A percentile compares a stretch with the other conserved stretches of the same genome.
phyloP scores from a whole-genome alignment of 345 rosid genomes.

The Linum usitatissimum region DNA sequence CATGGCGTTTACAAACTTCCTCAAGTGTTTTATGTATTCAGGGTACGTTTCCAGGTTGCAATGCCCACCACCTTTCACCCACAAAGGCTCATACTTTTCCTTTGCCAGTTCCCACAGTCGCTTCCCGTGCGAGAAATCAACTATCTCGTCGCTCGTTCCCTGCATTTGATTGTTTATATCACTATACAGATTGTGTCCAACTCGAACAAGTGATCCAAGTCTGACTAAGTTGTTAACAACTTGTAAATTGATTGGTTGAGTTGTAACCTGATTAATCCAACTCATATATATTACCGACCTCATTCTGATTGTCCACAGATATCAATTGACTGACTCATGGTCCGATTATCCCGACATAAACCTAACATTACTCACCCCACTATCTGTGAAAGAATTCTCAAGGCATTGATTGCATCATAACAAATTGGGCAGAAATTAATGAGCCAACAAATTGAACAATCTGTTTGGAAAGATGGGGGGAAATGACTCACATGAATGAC shows the following conservation, averaged over 20 bases:
- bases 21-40: slow-evolving; percentile 75
- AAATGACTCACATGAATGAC: slow-evolving; percentile 80
- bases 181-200: too few relatives aligned
- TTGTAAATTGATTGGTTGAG: not conserved
- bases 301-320: too few relatives aligned
- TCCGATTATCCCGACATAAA: too few relatives aligned
- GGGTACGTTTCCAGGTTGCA: slow-evolving; percentile 95
- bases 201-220: too few relatives aligned
- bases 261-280: too few relatives aligned
- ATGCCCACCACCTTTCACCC: slow-evolving; percentile 99
- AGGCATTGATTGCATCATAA: not conserved
- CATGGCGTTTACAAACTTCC: slow-evolving; percentile 75
- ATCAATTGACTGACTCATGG: too few relatives aligned
- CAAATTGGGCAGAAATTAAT: too few relatives aligned
- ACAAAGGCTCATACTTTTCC: slow-evolving; percentile 83
- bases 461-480: not conserved
- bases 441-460: too few relatives aligned
- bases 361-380: too few relatives aligned
- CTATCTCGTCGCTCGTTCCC: slow-evolving; percentile 91
- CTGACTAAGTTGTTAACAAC: too few relatives aligned
- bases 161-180: slow-evolving; percentile 15
- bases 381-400: not conserved
- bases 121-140: slow-evolving; percentile 81
- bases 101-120: slow-evolving; percentile 85
- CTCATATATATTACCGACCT: too few relatives aligned